phyloP scores from a whole-genome alignment of 805 yeast genomes.

The Saturnispora dispora region DNA sequence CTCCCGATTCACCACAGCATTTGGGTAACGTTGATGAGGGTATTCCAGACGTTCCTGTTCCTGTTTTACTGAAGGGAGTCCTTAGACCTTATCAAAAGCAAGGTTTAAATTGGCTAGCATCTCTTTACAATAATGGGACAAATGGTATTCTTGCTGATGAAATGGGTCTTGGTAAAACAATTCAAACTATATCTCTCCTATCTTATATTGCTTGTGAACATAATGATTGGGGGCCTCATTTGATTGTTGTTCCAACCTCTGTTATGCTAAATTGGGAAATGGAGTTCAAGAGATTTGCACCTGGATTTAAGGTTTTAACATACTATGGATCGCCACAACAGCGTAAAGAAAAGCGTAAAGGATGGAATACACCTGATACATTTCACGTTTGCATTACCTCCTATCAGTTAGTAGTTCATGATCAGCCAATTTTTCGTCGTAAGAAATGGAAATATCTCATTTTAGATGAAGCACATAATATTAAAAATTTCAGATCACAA shows the following conservation, averaged over 20 bases:
- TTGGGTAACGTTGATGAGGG: slow-evolving; percentile 18
- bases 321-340: slow-evolving; percentile 97
- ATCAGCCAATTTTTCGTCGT: slow-evolving; percentile 86
- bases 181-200: slow-evolving; percentile 84
- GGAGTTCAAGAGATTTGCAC: slow-evolving; percentile 97
- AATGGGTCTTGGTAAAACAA: slow-evolving; percentile 97
- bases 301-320: slow-evolving; percentile 91
- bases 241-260: slow-evolving; percentile 94
- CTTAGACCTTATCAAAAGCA: slow-evolving; percentile 89
- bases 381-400: slow-evolving; percentile 97
- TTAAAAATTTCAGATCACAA: slow-evolving; percentile 90
- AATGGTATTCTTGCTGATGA: slow-evolving; percentile 98
- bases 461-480: slow-evolving; percentile 95
- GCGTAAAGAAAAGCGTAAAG: slow-evolving; percentile 88
- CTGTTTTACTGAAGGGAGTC: slow-evolving; percentile 68
- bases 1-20: slow-evolving; percentile 31
- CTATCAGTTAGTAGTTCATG: slow-evolving; percentile 95
- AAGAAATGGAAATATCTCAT: slow-evolving; percentile 96
- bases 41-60: slow-evolving; percentile 71
- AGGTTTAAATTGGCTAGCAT: slow-evolving; percentile 95
- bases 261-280: slow-evolving; percentile 98
- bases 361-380: slow-evolving; percentile 95
- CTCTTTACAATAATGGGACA: slow-evolving; percentile 82
- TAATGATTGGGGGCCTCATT: slow-evolving; percentile 95
- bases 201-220: slow-evolving; percentile 89